Conservation (phyloP, 768 basidiomycete species). For the Russula brevipes region DNA sequence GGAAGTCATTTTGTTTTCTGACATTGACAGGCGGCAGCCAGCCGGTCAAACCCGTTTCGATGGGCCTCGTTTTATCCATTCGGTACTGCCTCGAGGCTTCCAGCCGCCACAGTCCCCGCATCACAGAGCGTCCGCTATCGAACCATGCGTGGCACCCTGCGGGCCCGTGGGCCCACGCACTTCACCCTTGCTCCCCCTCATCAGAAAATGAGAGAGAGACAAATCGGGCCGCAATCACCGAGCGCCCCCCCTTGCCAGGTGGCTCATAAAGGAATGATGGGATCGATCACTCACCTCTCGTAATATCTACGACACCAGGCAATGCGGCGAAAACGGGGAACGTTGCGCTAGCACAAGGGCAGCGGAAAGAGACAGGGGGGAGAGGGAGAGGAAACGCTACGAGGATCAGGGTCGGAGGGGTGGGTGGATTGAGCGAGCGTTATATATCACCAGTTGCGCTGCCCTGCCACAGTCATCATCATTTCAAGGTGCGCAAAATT, state of each 20-base stretch:
- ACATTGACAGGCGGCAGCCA: slow-evolving; percentile 18
- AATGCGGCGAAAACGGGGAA: neutral
- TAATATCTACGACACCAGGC: neutral
- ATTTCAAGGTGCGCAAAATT: neutral
- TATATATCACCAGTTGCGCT: slow-evolving; percentile 5
- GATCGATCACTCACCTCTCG: slow-evolving; percentile 16
- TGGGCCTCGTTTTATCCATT: slow-evolving; percentile 17
- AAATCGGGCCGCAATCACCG: slow-evolving; percentile 23
- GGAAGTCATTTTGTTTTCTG: slow-evolving; percentile 12
- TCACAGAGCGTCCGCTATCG: neutral
- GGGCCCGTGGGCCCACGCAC: neutral
- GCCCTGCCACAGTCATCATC: slow-evolving; percentile 11
- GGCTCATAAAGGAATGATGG: slow-evolving; percentile 7
- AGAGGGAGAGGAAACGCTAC: neutral
- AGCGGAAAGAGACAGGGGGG: neutral
- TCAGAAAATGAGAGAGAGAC: slow-evolving; percentile 5
- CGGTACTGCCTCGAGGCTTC: slow-evolving; percentile 13
- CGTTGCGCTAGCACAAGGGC: neutral
- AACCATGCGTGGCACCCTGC: neutral
- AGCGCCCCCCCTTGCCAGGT: slow-evolving; percentile 14
- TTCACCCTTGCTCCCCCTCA: slow-evolving; percentile 6
- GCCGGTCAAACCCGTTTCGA: slow-evolving; percentile 12
- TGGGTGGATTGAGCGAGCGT: neutral
- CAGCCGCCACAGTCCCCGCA: neutral
- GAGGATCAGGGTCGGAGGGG: slow-evolving; percentile 21